Conservation (phyloP, 768 basidiomycete species). For the Hypsizygus marmoreus region DNA sequence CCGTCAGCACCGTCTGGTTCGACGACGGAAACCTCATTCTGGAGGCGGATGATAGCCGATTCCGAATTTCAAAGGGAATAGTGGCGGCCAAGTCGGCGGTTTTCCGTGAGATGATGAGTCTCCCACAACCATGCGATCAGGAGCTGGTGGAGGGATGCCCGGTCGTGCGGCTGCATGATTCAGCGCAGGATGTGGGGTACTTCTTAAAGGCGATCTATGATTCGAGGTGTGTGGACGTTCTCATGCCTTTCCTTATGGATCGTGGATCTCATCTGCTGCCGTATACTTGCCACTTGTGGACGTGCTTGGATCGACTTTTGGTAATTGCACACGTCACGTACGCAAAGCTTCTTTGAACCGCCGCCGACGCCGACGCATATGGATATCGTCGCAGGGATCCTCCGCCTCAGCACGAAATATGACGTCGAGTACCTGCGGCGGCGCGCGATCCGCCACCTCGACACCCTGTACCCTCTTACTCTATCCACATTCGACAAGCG, state of each 20-base stretch:
- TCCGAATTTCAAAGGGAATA: constrained; percentile 37
- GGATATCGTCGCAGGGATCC: constrained; percentile 32
- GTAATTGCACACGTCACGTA: background rate
- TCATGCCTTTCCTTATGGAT: no score
- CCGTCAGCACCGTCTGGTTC: no score
- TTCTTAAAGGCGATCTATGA: constrained; percentile 39
- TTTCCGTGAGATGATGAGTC: constrained; percentile 39
- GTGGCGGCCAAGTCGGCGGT: constrained; percentile 35
- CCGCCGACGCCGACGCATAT: constrained; percentile 33
- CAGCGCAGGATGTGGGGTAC: constrained; percentile 30
- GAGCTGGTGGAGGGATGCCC: constrained; percentile 30
- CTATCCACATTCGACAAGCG: constrained; percentile 35
- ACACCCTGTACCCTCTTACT: constrained; percentile 36
- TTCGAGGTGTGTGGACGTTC: constrained; percentile 27
- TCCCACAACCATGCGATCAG: constrained; percentile 35
- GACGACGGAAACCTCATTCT: constrained; percentile 45
- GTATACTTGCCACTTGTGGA: no score
- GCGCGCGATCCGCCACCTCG: constrained; percentile 36
- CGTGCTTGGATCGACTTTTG: background rate
- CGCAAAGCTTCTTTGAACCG: constrained; percentile 33
- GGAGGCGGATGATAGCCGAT: constrained; percentile 33
- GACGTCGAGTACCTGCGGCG: constrained; percentile 35
- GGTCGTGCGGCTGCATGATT: constrained; percentile 36
- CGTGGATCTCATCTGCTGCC: no score
- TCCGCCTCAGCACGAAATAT: constrained; percentile 41